Conservation (phyloP, 1,284 basidiomycete species). For the Marasmius tenuissimus region DNA sequence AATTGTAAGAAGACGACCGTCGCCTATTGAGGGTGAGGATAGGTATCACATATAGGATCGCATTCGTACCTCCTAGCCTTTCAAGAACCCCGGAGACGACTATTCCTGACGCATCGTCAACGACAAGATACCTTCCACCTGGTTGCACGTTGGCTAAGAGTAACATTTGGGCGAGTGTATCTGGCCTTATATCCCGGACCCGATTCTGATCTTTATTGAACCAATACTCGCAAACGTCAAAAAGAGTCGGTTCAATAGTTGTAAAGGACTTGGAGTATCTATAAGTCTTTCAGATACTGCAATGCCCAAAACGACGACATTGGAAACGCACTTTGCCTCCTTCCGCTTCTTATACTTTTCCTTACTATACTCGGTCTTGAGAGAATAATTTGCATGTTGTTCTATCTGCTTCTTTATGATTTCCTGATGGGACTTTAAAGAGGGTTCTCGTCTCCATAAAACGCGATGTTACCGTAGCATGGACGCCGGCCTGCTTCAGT, state of each 20-base stretch:
- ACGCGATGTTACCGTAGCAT: constrained; percentile 57
- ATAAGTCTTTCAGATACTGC: constrained; percentile 10
- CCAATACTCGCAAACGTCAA: constrained; percentile 91
- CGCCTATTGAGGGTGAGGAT: constrained; percentile 43
- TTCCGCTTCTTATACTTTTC: constrained; percentile 96
- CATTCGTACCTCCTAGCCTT: constrained; percentile 73
- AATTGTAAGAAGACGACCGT: constrained; percentile 82
- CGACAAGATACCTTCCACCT: constrained; percentile 84
- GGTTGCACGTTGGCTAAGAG: constrained; percentile 83
- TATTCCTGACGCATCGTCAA: constrained; percentile 93
- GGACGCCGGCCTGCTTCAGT: constrained; percentile 74
- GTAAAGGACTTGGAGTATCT: constrained; percentile 91
- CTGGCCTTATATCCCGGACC: constrained; percentile 84
- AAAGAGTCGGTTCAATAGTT: constrained; percentile 84
- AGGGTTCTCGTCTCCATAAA: constrained; percentile 1
- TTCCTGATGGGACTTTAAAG: constrained; percentile 50
- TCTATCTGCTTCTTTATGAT: constrained; percentile 93
- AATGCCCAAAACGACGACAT: not conserved
- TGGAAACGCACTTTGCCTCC: constrained; percentile 79
- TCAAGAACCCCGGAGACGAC: constrained; percentile 85
- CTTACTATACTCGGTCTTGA: constrained; percentile 96
- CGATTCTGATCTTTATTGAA: constrained; percentile 79
- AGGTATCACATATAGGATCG: not conserved
- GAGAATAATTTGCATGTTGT: constrained; percentile 82
- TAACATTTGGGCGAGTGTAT: constrained; percentile 88